Percentiles rank a stretch among this genome's conserved stretches.
phyloP scores from a whole-genome alignment of 257 asterid species.

The Cordia subcordata region DNA sequence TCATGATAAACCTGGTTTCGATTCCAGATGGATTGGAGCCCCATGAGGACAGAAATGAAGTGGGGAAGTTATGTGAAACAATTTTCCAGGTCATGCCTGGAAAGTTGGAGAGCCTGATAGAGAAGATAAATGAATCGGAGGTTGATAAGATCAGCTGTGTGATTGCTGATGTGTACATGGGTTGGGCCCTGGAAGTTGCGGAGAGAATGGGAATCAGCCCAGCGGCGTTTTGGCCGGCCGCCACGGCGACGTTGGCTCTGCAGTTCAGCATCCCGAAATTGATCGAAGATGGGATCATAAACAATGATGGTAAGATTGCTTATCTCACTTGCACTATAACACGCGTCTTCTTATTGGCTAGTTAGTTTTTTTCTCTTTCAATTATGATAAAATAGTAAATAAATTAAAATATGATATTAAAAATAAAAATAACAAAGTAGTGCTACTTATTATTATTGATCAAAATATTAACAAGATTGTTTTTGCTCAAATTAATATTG shows the following conservation, averaged over 20 bases:
- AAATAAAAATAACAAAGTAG: too few species aligned
- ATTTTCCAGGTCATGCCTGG: conserved; percentile 37
- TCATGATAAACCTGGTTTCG: conserved; percentile 31
- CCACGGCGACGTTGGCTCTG: conserved; percentile 37
- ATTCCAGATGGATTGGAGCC: conserved; percentile 64
- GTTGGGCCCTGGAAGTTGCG: conserved; percentile 47
- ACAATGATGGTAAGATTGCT: conserved; percentile 31
- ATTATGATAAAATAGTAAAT: too few species aligned
- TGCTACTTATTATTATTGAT: too few species aligned
- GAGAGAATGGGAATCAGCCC: conserved; percentile 34
- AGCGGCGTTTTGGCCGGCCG: conserved; percentile 39
- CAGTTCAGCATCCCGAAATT: conserved; percentile 24
- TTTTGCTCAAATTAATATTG: too few species aligned
- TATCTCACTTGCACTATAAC: not conserved
- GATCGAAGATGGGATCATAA: conserved; percentile 46
- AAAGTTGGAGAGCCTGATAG: conserved; percentile 36
- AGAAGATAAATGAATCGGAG: conserved; percentile 20
- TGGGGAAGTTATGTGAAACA: conserved; percentile 22
- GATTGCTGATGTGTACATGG: conserved; percentile 43
- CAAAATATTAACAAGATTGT: too few species aligned
- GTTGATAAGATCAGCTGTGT: conserved; percentile 34
- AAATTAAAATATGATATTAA: too few species aligned
- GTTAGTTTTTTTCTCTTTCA: too few species aligned
- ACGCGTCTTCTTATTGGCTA: too few species aligned
- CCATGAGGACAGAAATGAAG: conserved; percentile 49